phyloP scores from a whole-genome alignment of 2,329 filamentous ascomycete genomes.

The Trichoderma guizhouense region DNA sequence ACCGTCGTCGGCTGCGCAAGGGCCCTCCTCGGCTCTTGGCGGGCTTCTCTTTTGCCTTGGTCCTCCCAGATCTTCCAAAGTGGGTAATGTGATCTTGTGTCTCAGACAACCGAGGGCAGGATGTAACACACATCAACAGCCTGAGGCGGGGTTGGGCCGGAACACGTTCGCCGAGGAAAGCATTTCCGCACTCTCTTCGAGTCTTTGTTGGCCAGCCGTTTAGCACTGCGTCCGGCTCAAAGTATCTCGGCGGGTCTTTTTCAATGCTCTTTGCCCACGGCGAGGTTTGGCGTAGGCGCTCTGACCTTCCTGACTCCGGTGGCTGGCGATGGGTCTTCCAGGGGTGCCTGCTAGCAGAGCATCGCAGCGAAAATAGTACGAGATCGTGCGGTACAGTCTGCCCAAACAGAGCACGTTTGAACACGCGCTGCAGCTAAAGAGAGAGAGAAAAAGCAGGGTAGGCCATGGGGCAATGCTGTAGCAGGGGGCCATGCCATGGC shows the following conservation, averaged over 20 bases:
- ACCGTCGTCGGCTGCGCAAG: not conserved
- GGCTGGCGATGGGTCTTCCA: slow-evolving; percentile 10
- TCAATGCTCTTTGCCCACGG: not conserved
- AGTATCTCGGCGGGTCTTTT: not conserved
- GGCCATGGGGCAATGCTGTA: not conserved
- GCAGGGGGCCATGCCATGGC: not conserved
- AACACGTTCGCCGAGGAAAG: slow-evolving; percentile 4
- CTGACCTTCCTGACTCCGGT: slow-evolving; percentile 2
- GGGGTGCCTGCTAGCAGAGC: not conserved
- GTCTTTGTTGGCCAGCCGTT: not conserved
- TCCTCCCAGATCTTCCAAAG: slow-evolving; percentile 1
- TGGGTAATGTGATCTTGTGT: slow-evolving; percentile 11
- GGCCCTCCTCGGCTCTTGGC: not conserved
- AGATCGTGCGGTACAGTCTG: not conserved
- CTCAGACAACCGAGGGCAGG: slow-evolving; percentile 14
- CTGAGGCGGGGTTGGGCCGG: slow-evolving; percentile 16
- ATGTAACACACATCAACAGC: slow-evolving; percentile 8
- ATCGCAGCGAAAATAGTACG: slow-evolving; percentile 1
- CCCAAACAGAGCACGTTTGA: not conserved
- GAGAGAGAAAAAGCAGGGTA: not conserved
- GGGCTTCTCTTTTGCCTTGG: not conserved
- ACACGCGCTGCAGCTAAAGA: slow-evolving; percentile 14
- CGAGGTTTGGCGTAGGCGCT: slow-evolving; percentile 10
- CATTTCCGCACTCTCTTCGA: not conserved
- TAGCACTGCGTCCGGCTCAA: not conserved